These are phyloP conservation scores for Russula ochroleuca DNA, from an alignment of 768 basidiomycete genomes.

Conservation along the genomic window DNA sequence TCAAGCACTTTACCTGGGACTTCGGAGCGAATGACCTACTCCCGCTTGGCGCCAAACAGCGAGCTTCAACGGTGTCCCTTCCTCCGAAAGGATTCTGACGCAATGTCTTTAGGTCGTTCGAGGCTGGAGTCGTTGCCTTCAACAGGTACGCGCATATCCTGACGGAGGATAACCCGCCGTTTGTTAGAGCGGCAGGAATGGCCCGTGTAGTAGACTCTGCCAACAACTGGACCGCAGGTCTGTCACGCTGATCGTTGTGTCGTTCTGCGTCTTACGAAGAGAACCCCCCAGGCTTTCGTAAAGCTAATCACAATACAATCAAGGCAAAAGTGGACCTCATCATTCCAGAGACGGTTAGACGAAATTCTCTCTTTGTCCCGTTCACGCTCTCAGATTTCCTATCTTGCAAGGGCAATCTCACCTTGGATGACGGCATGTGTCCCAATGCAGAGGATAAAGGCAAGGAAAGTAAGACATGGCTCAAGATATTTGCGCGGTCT, in stretches of 20 bases:
- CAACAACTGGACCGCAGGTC: slow-evolving; percentile 65
- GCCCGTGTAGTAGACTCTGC: slow-evolving; percentile 64
- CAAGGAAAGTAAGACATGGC: slow-evolving; percentile 50
- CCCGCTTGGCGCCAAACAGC: slow-evolving; percentile 66
- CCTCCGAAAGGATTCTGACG: background rate
- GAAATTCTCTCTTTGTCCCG: background rate
- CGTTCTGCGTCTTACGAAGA: background rate
- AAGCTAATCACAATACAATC: slow-evolving; percentile 45
- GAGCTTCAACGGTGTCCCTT: slow-evolving; percentile 28
- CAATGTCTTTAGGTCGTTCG: slow-evolving; percentile 39
- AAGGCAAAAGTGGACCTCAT: slow-evolving; percentile 52
- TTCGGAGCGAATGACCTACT: slow-evolving; percentile 57
- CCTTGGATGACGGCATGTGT: slow-evolving; percentile 64
- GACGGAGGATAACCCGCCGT: slow-evolving; percentile 44
- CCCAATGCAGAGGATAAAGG: slow-evolving; percentile 48
- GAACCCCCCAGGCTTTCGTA: slow-evolving; percentile 49
- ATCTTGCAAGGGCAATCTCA: slow-evolving; percentile 46
- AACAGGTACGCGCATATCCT: slow-evolving; percentile 52
- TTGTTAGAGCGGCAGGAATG: slow-evolving; percentile 48
- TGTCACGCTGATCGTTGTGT: slow-evolving; percentile 2
- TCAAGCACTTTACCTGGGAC: slow-evolving; percentile 53
- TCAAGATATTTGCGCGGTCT: slow-evolving; percentile 47
- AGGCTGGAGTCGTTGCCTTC: slow-evolving; percentile 50
- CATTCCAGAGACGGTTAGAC: slow-evolving; percentile 50
- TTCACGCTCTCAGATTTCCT: background rate